Conservation (phyloP, 345 rosid genomes). For the Melastoma malabathricum region DNA sequence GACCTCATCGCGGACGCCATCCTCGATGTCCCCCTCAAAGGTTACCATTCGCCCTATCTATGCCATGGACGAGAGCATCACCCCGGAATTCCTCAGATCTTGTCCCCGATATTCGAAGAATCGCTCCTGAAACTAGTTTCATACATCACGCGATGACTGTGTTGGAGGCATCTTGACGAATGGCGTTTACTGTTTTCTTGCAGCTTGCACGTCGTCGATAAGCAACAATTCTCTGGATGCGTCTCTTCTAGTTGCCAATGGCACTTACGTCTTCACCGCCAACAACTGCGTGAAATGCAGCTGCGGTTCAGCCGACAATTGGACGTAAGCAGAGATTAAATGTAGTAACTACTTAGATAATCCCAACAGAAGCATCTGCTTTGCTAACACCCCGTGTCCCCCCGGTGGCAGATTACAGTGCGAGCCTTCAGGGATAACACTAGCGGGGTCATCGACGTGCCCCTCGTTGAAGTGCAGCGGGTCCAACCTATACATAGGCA, state of each 20-base stretch:
- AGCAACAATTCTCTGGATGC: slow-evolving; percentile 31
- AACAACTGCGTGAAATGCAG: slow-evolving; percentile 50
- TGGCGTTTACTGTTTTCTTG: too few relatives aligned
- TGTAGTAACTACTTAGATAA: too few relatives aligned
- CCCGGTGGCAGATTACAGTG: slow-evolving; percentile 66
- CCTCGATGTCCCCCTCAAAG: slow-evolving; percentile 51
- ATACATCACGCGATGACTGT: too few relatives aligned
- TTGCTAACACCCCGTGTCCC: too few relatives aligned
- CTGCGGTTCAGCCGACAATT: slow-evolving; percentile 41
- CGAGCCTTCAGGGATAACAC: slow-evolving; percentile 26
- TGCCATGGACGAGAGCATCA: too few relatives aligned
- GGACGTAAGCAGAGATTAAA: too few relatives aligned
- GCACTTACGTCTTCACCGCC: slow-evolving; percentile 45
- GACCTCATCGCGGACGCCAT: slow-evolving; percentile 22
- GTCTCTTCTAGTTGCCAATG: slow-evolving; percentile 33
- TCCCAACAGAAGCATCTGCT: too few relatives aligned
- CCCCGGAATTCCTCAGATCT: too few relatives aligned
- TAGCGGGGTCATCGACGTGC: slow-evolving; percentile 28
- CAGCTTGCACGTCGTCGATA: slow-evolving; percentile 24
- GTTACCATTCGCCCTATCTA: too few relatives aligned
- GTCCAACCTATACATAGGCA: slow-evolving; percentile 25
- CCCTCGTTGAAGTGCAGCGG: slow-evolving; percentile 42
- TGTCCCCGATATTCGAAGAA: too few relatives aligned
- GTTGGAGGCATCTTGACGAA: too few relatives aligned
- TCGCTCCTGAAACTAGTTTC: too few relatives aligned